Percentiles rank a stretch among this genome's conserved stretches.
Conservation (phyloP, 345 rosid species). For the Dipteronia dyeriana region DNA sequence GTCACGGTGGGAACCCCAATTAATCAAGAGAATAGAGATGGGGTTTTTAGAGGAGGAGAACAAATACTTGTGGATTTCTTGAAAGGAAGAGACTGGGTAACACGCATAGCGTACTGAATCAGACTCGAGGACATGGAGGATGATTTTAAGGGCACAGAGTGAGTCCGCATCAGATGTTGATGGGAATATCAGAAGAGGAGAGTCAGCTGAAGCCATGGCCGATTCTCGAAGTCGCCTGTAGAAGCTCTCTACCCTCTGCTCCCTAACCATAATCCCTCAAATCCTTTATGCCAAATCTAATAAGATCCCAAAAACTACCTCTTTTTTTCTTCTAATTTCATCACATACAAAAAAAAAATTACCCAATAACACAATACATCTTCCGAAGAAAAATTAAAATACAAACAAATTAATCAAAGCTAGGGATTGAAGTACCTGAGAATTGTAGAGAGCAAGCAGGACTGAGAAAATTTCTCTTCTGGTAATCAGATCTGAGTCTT, state of each 20-base stretch:
- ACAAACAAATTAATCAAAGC: background rate
- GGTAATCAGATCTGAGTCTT: slow-evolving; percentile 9
- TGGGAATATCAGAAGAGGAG: slow-evolving; percentile 87
- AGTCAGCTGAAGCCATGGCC: slow-evolving; percentile 47
- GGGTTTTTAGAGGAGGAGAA: slow-evolving; percentile 49
- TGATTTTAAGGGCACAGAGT: slow-evolving; percentile 79
- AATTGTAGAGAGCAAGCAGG: background rate
- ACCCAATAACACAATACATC: too few species aligned
- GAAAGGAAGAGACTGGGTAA: slow-evolving; percentile 88
- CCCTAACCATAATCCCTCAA: slow-evolving; percentile 74
- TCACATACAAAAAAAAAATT: background rate
- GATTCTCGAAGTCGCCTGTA: slow-evolving; percentile 78
- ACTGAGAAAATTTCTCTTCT: background rate
- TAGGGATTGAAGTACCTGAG: slow-evolving; percentile 22
- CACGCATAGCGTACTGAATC: slow-evolving; percentile 93
- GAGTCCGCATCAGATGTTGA: slow-evolving; percentile 94
- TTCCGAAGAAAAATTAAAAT: too few species aligned
- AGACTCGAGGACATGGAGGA: slow-evolving; percentile 79
- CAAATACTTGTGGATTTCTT: slow-evolving; percentile 69
- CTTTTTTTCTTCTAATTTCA: background rate
- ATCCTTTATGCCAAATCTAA: background rate
- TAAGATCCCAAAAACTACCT: background rate
- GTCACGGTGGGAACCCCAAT: slow-evolving; percentile 97
- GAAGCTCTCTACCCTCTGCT: slow-evolving; percentile 61
- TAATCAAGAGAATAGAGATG: slow-evolving; percentile 63